Conservation (phyloP, 2,329 filamentous ascomycete species). For the Sporothrix globosa region DNA sequence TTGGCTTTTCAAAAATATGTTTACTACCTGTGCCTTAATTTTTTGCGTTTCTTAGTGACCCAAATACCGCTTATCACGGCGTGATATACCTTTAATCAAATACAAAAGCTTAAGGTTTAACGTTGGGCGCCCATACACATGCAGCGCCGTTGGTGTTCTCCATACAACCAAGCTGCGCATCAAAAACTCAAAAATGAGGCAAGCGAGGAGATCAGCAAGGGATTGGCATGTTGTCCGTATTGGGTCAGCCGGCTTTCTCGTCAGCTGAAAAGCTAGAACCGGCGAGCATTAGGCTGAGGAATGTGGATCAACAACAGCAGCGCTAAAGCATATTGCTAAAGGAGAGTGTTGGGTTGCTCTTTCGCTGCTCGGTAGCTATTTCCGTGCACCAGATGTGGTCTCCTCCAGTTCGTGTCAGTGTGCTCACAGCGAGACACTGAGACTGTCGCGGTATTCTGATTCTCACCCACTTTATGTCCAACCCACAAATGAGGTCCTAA, state of each 20-base stretch:
- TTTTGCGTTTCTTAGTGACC: too few relatives aligned
- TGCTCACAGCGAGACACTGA: too few relatives aligned
- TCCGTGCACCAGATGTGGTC: too few relatives aligned
- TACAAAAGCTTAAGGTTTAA: too few relatives aligned
- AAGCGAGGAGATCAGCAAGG: background rate
- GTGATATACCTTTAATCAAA: too few relatives aligned
- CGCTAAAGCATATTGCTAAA: background rate
- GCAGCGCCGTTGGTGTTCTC: background rate
- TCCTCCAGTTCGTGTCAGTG: too few relatives aligned
- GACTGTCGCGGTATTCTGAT: too few relatives aligned
- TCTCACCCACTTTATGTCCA: background rate
- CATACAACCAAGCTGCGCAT: background rate
- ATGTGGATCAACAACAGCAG: background rate
- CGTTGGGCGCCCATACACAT: background rate
- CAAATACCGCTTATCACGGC: too few relatives aligned
- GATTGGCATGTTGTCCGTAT: constrained; percentile 14
- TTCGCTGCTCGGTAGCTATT: background rate
- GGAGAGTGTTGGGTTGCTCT: background rate
- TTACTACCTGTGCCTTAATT: too few relatives aligned
- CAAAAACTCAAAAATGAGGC: background rate
- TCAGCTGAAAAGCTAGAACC: constrained; percentile 1
- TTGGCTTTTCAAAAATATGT: too few relatives aligned
- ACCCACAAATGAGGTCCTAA: background rate
- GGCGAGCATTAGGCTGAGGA: constrained; percentile 13
- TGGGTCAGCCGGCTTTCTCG: background rate